phyloP scores from a whole-genome alignment of 768 basidiomycete species.

The Imleria badia region DNA sequence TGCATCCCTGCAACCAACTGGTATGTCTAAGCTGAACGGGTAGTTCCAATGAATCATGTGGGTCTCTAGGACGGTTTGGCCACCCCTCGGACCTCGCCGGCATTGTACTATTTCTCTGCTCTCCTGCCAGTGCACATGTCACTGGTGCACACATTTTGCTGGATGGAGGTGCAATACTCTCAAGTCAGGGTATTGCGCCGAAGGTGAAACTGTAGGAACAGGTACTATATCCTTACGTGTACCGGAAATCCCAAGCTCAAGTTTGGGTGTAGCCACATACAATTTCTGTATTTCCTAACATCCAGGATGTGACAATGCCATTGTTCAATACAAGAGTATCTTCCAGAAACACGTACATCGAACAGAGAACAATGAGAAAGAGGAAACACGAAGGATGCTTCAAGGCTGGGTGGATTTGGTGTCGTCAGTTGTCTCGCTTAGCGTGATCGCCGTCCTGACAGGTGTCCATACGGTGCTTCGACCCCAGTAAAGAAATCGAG shows the following conservation, averaged over 20 bases:
- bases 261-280: neutral
- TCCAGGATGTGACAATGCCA: neutral
- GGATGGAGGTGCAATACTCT: conserved; percentile 57
- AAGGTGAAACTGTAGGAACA: conserved; percentile 22
- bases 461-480: conserved; percentile 19
- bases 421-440: conserved; percentile 18
- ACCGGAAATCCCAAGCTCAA: neutral
- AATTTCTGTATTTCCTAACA: neutral
- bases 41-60: neutral
- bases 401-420: conserved; percentile 1
- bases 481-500: conserved; percentile 33
- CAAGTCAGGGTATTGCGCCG: conserved; percentile 23
- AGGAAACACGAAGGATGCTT: neutral
- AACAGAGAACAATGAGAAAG: neutral
- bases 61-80: conserved; percentile 61
- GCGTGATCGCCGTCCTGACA: conserved; percentile 4
- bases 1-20: conserved; percentile 59
- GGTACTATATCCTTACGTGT: neutral
- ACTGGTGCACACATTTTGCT: conserved; percentile 72
- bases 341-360: neutral
- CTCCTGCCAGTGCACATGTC: conserved; percentile 70
- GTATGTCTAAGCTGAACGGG: conserved; percentile 31
- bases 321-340: conserved; percentile 2
- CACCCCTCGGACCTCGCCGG: conserved; percentile 69
- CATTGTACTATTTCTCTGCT: conserved; percentile 64